These are phyloP conservation scores for Penicillium egyptiacum DNA, from an alignment of 495 filamentous ascomycete genomes.

Conservation along the genomic window DNA sequence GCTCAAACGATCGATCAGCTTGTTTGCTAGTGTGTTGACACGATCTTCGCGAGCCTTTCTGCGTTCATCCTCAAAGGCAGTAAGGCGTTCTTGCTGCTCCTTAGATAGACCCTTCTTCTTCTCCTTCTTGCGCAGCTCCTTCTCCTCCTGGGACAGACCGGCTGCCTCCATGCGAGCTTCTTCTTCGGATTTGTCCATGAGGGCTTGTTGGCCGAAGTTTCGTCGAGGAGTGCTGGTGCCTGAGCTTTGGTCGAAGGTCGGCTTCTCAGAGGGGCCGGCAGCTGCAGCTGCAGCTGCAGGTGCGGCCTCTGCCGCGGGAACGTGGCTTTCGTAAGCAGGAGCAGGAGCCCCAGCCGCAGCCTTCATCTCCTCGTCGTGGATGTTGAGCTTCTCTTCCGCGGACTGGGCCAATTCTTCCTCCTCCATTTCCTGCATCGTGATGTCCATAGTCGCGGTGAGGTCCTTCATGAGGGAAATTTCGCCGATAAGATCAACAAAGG, in stretches of 20 bases:
- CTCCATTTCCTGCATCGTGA: constrained; percentile 71
- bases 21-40: constrained; percentile 76
- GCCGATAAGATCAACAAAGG: constrained; percentile 88
- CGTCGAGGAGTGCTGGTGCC: constrained; percentile 69
- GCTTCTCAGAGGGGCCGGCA: constrained; percentile 21
- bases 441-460: constrained; percentile 86
- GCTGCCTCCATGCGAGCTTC: constrained; percentile 71
- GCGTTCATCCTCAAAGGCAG: constrained; percentile 84
- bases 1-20: constrained; percentile 85
- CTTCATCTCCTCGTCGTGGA: constrained; percentile 46
- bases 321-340: constrained; percentile 29
- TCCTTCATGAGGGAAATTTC: constrained; percentile 94
- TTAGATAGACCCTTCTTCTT: constrained; percentile 86
- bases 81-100: constrained; percentile 88
- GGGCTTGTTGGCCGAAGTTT: constrained; percentile 70
- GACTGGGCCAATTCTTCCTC: constrained; percentile 60
- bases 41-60: constrained; percentile 84
- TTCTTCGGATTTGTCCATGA: constrained; percentile 87
- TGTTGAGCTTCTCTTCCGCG: constrained; percentile 51
- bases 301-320: constrained; percentile 23
- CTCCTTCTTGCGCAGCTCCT: constrained; percentile 73
- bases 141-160: constrained; percentile 72
- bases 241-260: constrained; percentile 40
- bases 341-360: constrained; percentile 25
- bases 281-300: constrained; percentile 24